phyloP scores from a whole-genome alignment of 169 alveolate species.

The Plasmodium adleri region DNA sequence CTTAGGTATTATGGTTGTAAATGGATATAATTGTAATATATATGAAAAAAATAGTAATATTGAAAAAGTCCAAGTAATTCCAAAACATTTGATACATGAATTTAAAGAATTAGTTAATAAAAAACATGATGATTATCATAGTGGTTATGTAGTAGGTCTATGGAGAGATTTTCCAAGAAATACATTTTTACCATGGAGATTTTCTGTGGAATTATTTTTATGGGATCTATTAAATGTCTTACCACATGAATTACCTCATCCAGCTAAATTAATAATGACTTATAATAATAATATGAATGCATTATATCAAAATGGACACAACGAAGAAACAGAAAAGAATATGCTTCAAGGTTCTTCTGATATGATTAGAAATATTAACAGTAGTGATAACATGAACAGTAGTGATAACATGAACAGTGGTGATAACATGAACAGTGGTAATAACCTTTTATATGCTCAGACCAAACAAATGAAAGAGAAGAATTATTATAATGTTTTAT shows the following conservation, averaged over 20 bases:
- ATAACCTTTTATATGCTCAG: not conserved
- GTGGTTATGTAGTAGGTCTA: slow-evolving; percentile 37
- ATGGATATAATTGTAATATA: slow-evolving; percentile 25
- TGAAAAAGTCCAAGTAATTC: slow-evolving; percentile 23
- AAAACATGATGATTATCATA: slow-evolving; percentile 30
- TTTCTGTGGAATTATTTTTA: slow-evolving; percentile 54
- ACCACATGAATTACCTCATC: slow-evolving; percentile 73
- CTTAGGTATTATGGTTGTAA: slow-evolving; percentile 49
- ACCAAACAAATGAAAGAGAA: not conserved
- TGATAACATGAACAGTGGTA: not conserved
- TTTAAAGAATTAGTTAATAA: slow-evolving; percentile 19
- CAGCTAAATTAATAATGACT: slow-evolving; percentile 28
- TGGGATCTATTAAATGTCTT: slow-evolving; percentile 47
- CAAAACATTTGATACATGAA: not conserved
- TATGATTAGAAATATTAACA: not conserved
- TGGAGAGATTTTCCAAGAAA: slow-evolving; percentile 70
- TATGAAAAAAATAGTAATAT: not conserved
- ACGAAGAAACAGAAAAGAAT: not conserved
- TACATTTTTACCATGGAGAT: slow-evolving; percentile 37
- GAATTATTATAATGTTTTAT: not conserved
- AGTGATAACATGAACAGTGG: not conserved
- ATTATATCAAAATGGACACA: not conserved
- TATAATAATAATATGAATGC: not conserved
- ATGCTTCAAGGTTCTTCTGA: too few relatives aligned
- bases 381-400: not conserved